Percentiles rank a stretch among this genome's conserved stretches.
These are phyloP conservation scores for Candida glaebosa DNA, from an alignment of 805 yeast species.

Conservation along the genomic window DNA sequence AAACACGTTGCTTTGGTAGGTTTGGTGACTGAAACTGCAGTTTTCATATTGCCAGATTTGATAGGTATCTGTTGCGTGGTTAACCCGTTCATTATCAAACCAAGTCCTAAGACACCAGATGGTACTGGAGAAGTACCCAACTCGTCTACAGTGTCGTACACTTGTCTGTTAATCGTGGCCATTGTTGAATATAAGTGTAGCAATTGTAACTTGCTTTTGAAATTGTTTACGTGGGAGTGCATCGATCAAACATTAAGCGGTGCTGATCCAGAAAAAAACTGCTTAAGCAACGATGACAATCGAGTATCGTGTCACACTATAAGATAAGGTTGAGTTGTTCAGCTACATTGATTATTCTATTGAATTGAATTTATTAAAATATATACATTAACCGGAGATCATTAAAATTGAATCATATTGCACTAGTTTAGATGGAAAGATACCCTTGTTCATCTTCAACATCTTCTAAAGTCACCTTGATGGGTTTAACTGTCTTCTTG, in stretches of 20 bases:
- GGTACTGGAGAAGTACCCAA: slow-evolving; percentile 10
- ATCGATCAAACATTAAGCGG: too few species aligned
- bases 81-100: slow-evolving; percentile 3
- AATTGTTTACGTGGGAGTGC: background rate
- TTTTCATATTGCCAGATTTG: background rate
- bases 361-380: background rate
- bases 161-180: background rate
- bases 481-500: background rate
- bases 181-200: background rate
- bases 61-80: background rate
- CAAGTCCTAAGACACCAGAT: slow-evolving; percentile 8
- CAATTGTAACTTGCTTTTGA: background rate
- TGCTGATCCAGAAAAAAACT: too few species aligned
- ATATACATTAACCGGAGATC: background rate
- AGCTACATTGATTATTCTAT: background rate
- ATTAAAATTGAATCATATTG: too few species aligned
- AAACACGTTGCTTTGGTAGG: slow-evolving; percentile 44
- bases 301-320: too few species aligned
- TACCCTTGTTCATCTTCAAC: slow-evolving; percentile 5
- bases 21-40: slow-evolving; percentile 10
- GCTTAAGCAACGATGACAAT: too few species aligned
- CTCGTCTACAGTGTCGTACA: background rate
- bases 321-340: too few species aligned
- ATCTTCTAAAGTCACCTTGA: slow-evolving; percentile 1
- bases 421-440: slow-evolving; percentile 1